Evolutionary conservation across 768 basidiomycete species (phyloP), one percentile per base, ranked within the genome.

Genomic region (Suillus spraguei): DNA sequence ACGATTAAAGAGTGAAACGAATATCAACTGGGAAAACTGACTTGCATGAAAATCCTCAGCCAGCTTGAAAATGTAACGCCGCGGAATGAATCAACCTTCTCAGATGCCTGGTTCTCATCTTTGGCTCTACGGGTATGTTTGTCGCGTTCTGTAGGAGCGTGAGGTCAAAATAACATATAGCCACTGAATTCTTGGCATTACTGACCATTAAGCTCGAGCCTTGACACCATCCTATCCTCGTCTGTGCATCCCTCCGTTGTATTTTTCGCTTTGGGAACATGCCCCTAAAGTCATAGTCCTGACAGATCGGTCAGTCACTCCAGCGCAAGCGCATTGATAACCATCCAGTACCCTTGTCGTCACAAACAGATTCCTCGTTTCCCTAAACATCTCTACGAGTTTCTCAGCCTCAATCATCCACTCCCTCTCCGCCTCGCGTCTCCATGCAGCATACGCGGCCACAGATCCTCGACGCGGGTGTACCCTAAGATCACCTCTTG

Each of bases 401-500:
- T 86, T 90, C 71, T 94, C 92, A 0, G 94, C 94, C 68, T 94
- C 88, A 35, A 89, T 71, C 66, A 97, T 77, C 91, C 95, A 98
- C 68, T 89, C 85, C 59, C 85, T 81, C 62, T 85, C 80, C 5
- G 86, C 84, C 16, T 84, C 1, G 77, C 76, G 24, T 84, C 72
- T 2, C 68, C 70, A 13, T 71, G 72, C 42, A 84, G 72, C 81
- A 87, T 85, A 17, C 68, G 78, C 5, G 78, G 78, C 90, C 89
- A 90, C 1, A 92, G 73, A 36, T 89, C 87, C 66, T 82, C 81
- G 46, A 94, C 72, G 42, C 85, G 79, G 35, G 74, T 76, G 72
- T 89, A 91, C 13, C 87, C 87, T 49, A 79, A 77, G 2, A 82
- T 68, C 4, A 86, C 88, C 65, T 88, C 87, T 63, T 81, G 82